Conservation (phyloP, 2,329 filamentous ascomycete genomes). For the Blumeriella jaapii region DNA sequence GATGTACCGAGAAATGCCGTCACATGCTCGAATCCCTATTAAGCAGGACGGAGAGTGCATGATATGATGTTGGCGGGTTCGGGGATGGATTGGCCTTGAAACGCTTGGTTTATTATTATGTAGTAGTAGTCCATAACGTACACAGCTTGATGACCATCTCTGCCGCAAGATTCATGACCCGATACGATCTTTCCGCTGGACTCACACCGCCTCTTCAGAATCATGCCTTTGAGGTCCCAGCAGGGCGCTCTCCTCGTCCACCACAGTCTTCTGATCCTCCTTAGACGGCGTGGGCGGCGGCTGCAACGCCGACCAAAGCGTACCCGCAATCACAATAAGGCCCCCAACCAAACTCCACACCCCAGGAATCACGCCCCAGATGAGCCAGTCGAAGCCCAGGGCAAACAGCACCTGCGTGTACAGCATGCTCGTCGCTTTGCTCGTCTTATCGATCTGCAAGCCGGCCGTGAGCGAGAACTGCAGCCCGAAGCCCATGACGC, state of each 20-base stretch:
- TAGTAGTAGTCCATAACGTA: no score
- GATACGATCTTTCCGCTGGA: no score
- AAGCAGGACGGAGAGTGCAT: no score
- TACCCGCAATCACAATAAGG: constrained; percentile 23
- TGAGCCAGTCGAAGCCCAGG: constrained; percentile 22
- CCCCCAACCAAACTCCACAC: constrained; percentile 24
- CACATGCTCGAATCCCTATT: no score
- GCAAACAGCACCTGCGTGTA: constrained; percentile 64
- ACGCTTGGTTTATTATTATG: no score
- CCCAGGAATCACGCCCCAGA: constrained; percentile 24
- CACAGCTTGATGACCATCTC: no score
- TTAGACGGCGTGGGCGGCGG: constrained; percentile 9
- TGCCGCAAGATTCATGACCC: no score
- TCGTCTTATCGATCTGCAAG: constrained; percentile 35
- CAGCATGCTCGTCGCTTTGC: constrained; percentile 45
- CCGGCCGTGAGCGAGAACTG: constrained; percentile 80
- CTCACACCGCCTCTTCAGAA: constrained; percentile 10
- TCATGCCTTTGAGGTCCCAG: constrained; percentile 14
- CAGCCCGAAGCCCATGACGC: constrained; percentile 66
- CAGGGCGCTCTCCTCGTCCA: constrained; percentile 24
- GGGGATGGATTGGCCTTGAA: no score
- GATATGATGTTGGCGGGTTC: no score
- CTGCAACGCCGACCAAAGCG: constrained; percentile 24
- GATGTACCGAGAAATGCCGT: no score
- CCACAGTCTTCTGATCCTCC: not conserved